Percentiles rank a stretch among this genome's conserved stretches.
phyloP scores from a whole-genome alignment of 208 protist genomes.

The Acanthamoeba royreba region DNA sequence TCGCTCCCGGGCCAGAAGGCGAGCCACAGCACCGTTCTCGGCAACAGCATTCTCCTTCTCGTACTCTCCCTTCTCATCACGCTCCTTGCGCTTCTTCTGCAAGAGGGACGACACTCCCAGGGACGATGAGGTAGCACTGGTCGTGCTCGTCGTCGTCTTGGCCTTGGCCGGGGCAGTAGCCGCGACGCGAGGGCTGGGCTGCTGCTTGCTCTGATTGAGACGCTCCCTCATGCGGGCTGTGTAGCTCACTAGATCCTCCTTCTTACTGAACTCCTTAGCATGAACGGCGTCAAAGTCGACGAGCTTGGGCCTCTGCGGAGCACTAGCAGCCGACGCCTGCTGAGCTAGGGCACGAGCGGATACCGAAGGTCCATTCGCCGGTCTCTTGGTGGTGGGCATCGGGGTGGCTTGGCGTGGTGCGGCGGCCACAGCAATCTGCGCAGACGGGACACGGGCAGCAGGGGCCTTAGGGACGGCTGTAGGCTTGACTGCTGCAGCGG shows the following conservation, averaged over 20 bases:
- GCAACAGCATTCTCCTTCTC: not conserved
- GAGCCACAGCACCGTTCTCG: not conserved
- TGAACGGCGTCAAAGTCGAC: not conserved
- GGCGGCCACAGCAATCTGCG: not conserved
- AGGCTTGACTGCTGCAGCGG: not conserved
- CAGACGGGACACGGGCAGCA: not conserved
- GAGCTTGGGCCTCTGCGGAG: not conserved
- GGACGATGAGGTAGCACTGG: not conserved
- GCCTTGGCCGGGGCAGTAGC: not conserved
- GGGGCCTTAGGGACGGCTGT: not conserved
- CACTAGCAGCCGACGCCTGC: not conserved
- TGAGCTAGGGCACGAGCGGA: not conserved
- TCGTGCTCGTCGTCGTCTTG: not conserved
- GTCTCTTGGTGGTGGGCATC: not conserved
- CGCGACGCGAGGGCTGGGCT: not conserved
- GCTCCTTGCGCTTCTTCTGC: conserved; percentile 1
- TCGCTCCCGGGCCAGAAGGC: no score
- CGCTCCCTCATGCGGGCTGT: not conserved
- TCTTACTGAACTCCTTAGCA: not conserved
- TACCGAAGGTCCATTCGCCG: not conserved
- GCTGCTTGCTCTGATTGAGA: not conserved
- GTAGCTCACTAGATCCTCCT: not conserved
- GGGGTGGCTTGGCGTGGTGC: not conserved
- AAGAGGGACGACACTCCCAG: not conserved
- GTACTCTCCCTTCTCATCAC: not conserved